Evolutionary conservation across 805 yeast species (phyloP).

Genomic region (Naumovozyma castellii): DNA sequence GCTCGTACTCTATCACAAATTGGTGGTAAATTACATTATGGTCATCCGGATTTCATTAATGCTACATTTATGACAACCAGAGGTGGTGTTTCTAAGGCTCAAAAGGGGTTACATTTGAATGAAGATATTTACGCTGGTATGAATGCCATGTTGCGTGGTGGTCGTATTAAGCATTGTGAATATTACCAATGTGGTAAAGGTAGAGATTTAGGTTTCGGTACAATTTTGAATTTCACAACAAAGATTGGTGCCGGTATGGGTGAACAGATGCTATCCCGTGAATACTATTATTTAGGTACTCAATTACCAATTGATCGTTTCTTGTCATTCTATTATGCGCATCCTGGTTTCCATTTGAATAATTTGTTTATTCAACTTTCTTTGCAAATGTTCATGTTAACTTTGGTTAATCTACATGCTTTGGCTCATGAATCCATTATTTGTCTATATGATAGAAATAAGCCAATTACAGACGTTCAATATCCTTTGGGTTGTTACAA

Average conservation of each 20-base stretch:
- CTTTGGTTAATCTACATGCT: slow-evolving; percentile 70
- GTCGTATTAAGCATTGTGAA: slow-evolving; percentile 89
- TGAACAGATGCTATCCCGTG: slow-evolving; percentile 86
- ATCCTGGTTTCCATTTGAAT: slow-evolving; percentile 90
- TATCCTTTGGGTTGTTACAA: slow-evolving; percentile 79
- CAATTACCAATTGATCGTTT: slow-evolving; percentile 82
- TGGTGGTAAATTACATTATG: slow-evolving; percentile 91
- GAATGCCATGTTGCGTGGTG: slow-evolving; percentile 82
- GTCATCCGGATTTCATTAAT: slow-evolving; percentile 92
- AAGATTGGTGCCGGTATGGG: slow-evolving; percentile 99
- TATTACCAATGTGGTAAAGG: slow-evolving; percentile 96
- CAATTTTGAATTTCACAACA: slow-evolving; percentile 85
- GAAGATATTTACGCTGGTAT: slow-evolving; percentile 96
- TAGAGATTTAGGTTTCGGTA: slow-evolving; percentile 86
- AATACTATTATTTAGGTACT: slow-evolving; percentile 83
- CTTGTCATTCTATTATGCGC: slow-evolving; percentile 88
- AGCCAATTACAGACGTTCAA: slow-evolving; percentile 65
- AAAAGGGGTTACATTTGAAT: slow-evolving; percentile 83
- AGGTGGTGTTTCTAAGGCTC: slow-evolving; percentile 94
- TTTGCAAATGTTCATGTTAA: slow-evolving; percentile 74
- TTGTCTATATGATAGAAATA: slow-evolving; percentile 58
- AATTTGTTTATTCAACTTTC: slow-evolving; percentile 80
- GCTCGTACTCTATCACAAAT: slow-evolving; percentile 88
- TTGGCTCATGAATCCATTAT: slow-evolving; percentile 60
- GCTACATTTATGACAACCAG: slow-evolving; percentile 87